These are phyloP conservation scores for Fistulinella prunicolor DNA, from an alignment of 768 basidiomycete genomes.

Conservation along the genomic window DNA sequence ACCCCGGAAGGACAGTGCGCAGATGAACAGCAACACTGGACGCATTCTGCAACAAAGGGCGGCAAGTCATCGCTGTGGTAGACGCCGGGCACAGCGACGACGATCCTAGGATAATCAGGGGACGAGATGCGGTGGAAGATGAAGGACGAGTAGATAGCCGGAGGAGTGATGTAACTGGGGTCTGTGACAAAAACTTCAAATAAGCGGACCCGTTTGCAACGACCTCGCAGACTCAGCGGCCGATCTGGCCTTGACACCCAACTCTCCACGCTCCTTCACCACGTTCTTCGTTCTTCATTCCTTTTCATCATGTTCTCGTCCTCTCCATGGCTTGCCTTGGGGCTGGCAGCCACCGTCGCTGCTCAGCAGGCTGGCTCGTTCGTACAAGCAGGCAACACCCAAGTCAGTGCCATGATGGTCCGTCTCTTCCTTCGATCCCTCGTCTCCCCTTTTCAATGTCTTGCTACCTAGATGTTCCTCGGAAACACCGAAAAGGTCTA, in stretches of 20 bases:
- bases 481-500: constrained; percentile 81
- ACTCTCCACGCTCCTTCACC: constrained; percentile 13
- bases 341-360: constrained; percentile 36
- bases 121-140: background rate
- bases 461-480: constrained; percentile 61
- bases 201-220: background rate
- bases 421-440: constrained; percentile 11
- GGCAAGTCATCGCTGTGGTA: background rate
- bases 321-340: constrained; percentile 43
- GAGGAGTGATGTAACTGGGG: background rate
- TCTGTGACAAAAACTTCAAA: background rate
- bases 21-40: background rate
- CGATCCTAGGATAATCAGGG: background rate
- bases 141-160: background rate
- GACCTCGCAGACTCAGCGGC: background rate
- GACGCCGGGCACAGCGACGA: background rate
- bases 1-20: background rate
- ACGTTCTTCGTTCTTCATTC: constrained; percentile 2
- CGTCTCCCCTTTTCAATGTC: background rate
- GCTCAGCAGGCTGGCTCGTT: constrained; percentile 27
- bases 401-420: constrained; percentile 56
- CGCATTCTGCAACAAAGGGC: background rate
- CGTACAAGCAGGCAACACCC: constrained; percentile 32
- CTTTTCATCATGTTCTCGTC: constrained; percentile 28
- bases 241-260: background rate